phyloP scores from a whole-genome alignment of 768 basidiomycete species.

The Mycena venus region DNA sequence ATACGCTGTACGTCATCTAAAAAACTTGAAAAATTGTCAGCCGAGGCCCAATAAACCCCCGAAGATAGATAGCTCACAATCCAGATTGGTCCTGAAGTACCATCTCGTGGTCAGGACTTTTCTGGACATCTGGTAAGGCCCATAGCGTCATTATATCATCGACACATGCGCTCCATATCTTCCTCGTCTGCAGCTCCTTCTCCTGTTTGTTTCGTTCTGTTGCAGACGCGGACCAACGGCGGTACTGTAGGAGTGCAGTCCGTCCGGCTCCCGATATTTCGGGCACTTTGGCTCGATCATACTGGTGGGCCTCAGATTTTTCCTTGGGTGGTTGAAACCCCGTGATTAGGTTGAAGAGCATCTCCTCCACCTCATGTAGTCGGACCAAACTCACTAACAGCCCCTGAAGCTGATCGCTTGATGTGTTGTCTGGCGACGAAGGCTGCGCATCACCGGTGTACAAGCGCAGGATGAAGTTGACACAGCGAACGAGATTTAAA shows the following conservation, averaged over 20 bases:
- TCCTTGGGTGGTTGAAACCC: slow-evolving; percentile 37
- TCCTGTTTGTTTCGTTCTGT: slow-evolving; percentile 27
- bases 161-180: slow-evolving; percentile 65
- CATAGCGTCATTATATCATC: slow-evolving; percentile 69
- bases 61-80: slow-evolving; percentile 58
- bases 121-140: slow-evolving; percentile 60
- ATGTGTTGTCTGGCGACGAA: slow-evolving; percentile 34
- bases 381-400: slow-evolving; percentile 66
- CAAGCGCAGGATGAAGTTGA: slow-evolving; percentile 56
- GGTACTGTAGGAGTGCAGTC: slow-evolving; percentile 57
- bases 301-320: slow-evolving; percentile 25
- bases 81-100: slow-evolving; percentile 68
- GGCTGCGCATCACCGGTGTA: slow-evolving; percentile 18
- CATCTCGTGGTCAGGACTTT: slow-evolving; percentile 58
- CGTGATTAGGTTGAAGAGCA: slow-evolving; percentile 58
- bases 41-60: not conserved
- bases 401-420: slow-evolving; percentile 55
- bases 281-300: slow-evolving; percentile 56
- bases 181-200: slow-evolving; percentile 57
- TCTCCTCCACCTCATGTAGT: slow-evolving; percentile 66
- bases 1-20: slow-evolving; percentile 68
- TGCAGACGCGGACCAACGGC: slow-evolving; percentile 46
- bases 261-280: slow-evolving; percentile 64
- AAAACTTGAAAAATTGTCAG: slow-evolving; percentile 56
- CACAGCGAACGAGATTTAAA: slow-evolving; percentile 73